Evolutionary conservation across 1,284 basidiomycete genomes (phyloP), one percentile per base, ranked within the genome.

Genomic region (Ceratobasidium sp.): DNA sequence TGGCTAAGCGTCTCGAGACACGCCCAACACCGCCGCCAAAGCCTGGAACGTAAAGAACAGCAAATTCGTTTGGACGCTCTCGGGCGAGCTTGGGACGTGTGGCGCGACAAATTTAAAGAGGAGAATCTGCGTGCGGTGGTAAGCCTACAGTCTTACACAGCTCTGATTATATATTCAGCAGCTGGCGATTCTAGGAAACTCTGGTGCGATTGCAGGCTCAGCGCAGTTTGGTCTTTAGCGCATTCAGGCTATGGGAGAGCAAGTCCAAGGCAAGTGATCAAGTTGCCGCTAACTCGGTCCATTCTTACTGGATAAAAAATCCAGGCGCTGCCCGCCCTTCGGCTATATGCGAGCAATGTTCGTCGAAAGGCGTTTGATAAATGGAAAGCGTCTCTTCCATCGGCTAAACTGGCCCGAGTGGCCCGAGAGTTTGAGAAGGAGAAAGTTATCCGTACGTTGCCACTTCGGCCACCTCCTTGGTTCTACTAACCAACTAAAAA

Each of bases 271-370:
- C 92, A 78, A 79, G 83, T 80, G 34, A 46, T 46, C 61, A 53
- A 43, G 54, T 68, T 6, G 8, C 43, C 37, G 37, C 51, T 56
- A 24, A 37, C 71, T 75, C 76, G n/a, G 72, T 19, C 14, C 39
- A n/a, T 77, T 48, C 77, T 78, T 58, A 76, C 43, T 76, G 68
- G 75, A 53, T 34, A 62, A 53, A n/a, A n/a, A 56, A 76, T 29
- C 14, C 77, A 93, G 91, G 88, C 90, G 29, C 83, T 92, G 19
- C 91, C 92, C 46, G 92, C 92, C 4, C 88, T 94, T 75, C 87
- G 87, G 22, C 91, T 93, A 80, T 85, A 89, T 80, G 87, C 90
- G 0, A 85, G 83, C 27, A 85, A 87, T 76, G 80, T 85, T 54
- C 92, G 90, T 80, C 81, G 82, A 5, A 88, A 86, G 76, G 85